These are phyloP conservation scores for Silene conica DNA, from an alignment of 148 eudicot species.

Conservation along the genomic window DNA sequence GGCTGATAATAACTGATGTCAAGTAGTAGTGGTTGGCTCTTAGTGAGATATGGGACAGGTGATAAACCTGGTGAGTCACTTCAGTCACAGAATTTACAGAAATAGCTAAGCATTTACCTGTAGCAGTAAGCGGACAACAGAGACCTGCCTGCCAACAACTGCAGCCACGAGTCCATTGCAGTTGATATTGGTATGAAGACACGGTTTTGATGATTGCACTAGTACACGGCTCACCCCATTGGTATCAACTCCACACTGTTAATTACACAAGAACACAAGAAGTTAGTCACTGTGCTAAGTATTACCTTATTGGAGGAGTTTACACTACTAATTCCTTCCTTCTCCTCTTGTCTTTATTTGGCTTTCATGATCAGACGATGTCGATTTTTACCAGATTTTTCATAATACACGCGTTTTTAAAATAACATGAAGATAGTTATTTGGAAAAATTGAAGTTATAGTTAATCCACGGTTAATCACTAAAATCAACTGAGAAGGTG, in stretches of 20 bases:
- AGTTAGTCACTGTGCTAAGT: not conserved
- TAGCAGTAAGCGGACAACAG: slow-evolving; percentile 64
- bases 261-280: slow-evolving; percentile 30
- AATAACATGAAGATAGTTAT: too few relatives aligned
- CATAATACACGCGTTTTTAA: too few relatives aligned
- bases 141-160: slow-evolving; percentile 66
- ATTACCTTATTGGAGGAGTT: too few relatives aligned
- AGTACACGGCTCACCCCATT: slow-evolving; percentile 62
- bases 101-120: slow-evolving; percentile 43
- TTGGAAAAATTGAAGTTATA: too few relatives aligned
- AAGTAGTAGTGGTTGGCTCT: not conserved
- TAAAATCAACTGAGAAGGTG: too few relatives aligned
- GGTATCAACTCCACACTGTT: slow-evolving; percentile 77
- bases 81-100: slow-evolving; percentile 13
- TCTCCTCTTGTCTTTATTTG: too few relatives aligned
- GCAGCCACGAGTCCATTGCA: slow-evolving; percentile 86
- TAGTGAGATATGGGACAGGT: slow-evolving; percentile 3
- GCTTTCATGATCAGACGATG: too few relatives aligned
- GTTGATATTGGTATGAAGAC: slow-evolving; percentile 61
- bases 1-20: not conserved
- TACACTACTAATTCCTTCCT: too few relatives aligned
- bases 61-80: slow-evolving; percentile 14
- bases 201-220: slow-evolving; percentile 75
- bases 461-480: too few relatives aligned
- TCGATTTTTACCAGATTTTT: too few relatives aligned